These are phyloP conservation scores for Mycena citricolor DNA, from an alignment of 1,284 basidiomycete species.

Conservation along the genomic window DNA sequence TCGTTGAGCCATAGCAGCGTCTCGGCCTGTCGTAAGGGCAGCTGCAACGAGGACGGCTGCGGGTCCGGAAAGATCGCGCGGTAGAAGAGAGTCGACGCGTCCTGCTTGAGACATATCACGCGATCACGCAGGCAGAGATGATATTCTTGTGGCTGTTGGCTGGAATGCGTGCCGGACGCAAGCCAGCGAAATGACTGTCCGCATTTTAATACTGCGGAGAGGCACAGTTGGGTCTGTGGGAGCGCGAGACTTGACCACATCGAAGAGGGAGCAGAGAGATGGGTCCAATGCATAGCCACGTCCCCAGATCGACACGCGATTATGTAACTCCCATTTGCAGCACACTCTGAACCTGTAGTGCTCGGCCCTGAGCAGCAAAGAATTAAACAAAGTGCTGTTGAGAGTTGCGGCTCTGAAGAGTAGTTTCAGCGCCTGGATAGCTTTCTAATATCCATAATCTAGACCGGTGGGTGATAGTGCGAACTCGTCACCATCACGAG, in stretches of 20 bases:
- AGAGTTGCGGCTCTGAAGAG: no score
- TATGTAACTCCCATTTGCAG: no score
- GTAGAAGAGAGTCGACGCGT: conserved; percentile 67
- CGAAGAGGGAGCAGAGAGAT: no score
- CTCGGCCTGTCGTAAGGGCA: conserved; percentile 47
- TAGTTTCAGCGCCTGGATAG: no score
- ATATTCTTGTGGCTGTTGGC: conserved; percentile 56
- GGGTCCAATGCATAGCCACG: no score
- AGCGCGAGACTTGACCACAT: conserved; percentile 50
- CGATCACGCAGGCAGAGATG: conserved; percentile 76
- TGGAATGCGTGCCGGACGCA: conserved; percentile 28
- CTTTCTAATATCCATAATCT: no score
- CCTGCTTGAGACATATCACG: conserved; percentile 81
- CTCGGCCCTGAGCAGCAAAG: no score
- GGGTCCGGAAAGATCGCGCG: conserved; percentile 62
- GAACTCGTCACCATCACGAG: no score
- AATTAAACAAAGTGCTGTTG: no score
- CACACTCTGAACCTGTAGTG: no score
- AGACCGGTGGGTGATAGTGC: no score
- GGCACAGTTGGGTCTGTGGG: conserved; percentile 62
- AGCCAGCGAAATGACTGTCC: conserved; percentile 84
- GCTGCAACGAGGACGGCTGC: conserved; percentile 34
- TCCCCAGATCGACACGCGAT: no score
- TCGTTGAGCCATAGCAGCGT: conserved; percentile 79
- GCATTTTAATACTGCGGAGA: conserved; percentile 72